Evolutionary conservation across 2,329 filamentous ascomycete genomes (phyloP).

Genomic region (Paramyrothecium sp.): DNA sequence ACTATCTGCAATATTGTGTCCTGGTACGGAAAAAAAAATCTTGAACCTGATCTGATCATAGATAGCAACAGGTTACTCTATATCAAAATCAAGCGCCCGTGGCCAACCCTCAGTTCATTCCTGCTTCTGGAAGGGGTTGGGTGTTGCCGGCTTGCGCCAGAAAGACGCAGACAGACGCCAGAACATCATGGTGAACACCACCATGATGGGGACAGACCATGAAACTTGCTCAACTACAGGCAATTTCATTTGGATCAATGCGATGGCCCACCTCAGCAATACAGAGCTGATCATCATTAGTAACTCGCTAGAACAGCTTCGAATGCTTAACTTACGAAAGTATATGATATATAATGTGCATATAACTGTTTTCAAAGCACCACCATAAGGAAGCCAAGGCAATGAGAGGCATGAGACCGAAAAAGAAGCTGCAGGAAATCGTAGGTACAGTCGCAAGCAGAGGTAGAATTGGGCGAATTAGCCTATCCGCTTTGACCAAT

Average conservation of each 20-base stretch:
- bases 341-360: neutral
- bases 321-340: neutral
- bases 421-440: neutral
- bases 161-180: neutral
- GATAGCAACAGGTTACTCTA: neutral
- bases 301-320: neutral
- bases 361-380: neutral
- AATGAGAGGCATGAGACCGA: neutral
- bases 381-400: neutral
- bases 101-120: neutral
- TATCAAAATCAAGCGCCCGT: neutral
- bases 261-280: neutral
- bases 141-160: neutral
- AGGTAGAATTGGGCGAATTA: neutral
- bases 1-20: neutral
- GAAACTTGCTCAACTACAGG: neutral
- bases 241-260: neutral
- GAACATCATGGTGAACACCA: neutral
- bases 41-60: neutral
- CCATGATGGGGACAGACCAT: neutral
- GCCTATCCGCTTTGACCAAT: neutral
- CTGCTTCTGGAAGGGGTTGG: neutral
- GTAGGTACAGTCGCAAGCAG: neutral
- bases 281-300: neutral
- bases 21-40: neutral